A percentile compares a stretch with the other conserved stretches of the same genome.
Conservation (phyloP, 805 yeast genomes). For the Myxozyma nipponensis region DNA sequence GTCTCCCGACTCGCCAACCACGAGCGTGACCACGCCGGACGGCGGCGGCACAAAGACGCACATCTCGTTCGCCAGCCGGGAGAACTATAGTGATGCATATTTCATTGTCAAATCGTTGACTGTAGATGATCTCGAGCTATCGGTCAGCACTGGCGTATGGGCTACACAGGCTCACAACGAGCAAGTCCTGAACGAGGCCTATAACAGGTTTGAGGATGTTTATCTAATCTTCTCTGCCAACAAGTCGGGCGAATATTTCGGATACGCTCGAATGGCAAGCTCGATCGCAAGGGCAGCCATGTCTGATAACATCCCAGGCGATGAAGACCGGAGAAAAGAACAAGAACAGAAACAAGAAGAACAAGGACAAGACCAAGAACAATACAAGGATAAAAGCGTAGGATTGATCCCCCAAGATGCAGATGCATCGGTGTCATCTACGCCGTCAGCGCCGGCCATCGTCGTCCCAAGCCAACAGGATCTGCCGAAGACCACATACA, state of each 20-base stretch:
- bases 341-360: background rate
- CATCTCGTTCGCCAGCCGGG: background rate
- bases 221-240: conserved; percentile 43
- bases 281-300: conserved; percentile 25
- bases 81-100: conserved; percentile 31
- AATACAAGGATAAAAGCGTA: background rate
- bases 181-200: conserved; percentile 39
- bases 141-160: conserved; percentile 38
- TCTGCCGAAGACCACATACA: conserved; percentile 21
- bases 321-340: conserved; percentile 2
- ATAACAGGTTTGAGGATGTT: conserved; percentile 35
- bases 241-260: conserved; percentile 41
- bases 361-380: background rate
- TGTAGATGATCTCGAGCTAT: conserved; percentile 38
- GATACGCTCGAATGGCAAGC: conserved; percentile 41
- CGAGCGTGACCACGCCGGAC: background rate
- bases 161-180: conserved; percentile 43
- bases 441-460: conserved; percentile 1
- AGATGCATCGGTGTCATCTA: conserved; percentile 1
- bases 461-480: conserved; percentile 6
- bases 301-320: conserved; percentile 1
- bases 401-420: background rate
- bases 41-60: background rate
- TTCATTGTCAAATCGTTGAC: conserved; percentile 43
- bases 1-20: background rate